These are phyloP conservation scores for Breviolum minutum DNA, from an alignment of 73 alveolate genomes.

Conservation along the genomic window DNA sequence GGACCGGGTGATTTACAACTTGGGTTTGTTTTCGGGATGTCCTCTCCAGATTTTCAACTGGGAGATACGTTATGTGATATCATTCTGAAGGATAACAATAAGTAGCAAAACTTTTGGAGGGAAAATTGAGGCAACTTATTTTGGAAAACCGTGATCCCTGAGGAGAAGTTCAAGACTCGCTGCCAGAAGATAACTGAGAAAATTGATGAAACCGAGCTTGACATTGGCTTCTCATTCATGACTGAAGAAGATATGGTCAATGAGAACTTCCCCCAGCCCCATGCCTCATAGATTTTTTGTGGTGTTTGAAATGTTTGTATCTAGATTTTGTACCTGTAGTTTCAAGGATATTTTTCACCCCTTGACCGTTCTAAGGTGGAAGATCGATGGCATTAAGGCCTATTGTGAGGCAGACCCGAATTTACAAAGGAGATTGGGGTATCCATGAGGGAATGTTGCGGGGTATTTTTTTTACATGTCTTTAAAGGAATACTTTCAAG, in stretches of 20 bases:
- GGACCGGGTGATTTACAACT: too few relatives aligned
- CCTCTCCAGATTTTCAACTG: too few relatives aligned
- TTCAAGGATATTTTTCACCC: too few relatives aligned
- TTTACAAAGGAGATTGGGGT: neutral
- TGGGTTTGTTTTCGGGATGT: too few relatives aligned
- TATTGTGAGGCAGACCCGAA: neutral
- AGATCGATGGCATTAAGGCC: slow-evolving; percentile 11
- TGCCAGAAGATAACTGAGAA: neutral
- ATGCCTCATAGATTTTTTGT: neutral
- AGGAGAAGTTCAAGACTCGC: slow-evolving; percentile 6
- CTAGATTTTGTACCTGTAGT: neutral
- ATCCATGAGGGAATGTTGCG: neutral
- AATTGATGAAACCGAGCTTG: slow-evolving; percentile 12
- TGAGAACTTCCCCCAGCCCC: neutral
- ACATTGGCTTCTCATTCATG: neutral
- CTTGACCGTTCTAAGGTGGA: slow-evolving; percentile 25
- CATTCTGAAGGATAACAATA: too few relatives aligned
- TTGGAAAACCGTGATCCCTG: neutral
- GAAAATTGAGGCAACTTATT: neutral
- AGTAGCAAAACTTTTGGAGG: too few relatives aligned
- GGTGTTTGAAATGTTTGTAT: neutral
- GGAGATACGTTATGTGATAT: too few relatives aligned
- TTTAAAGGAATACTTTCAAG: too few relatives aligned
- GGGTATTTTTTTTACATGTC: too few relatives aligned
- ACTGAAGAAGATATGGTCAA: slow-evolving; percentile 5